A percentile compares a stretch with the other conserved stretches of the same genome.
phyloP scores from a whole-genome alignment of 768 basidiomycete species.

The Lenzites betulinus region DNA sequence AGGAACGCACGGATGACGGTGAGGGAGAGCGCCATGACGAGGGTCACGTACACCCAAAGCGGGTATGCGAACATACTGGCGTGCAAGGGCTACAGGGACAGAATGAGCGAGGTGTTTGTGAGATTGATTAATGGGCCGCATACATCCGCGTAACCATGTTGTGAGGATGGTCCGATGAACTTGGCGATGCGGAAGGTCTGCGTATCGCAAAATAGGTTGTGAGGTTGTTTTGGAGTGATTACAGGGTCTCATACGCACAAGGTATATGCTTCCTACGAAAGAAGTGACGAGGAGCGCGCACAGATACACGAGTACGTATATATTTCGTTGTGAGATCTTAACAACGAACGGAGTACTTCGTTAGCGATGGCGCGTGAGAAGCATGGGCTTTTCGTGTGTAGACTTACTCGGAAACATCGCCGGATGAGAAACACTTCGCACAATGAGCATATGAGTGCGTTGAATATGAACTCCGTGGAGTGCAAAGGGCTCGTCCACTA shows the following conservation, averaged over 20 bases:
- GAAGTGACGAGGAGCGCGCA: conserved; percentile 36
- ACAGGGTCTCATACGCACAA: conserved; percentile 31
- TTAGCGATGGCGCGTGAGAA: background rate
- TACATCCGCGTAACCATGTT: conserved; percentile 13
- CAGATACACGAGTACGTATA: conserved; percentile 41
- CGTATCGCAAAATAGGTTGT: background rate
- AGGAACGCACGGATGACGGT: conserved; percentile 39
- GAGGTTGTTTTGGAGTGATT: background rate
- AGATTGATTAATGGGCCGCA: background rate
- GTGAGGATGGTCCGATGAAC: background rate
- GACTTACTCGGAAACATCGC: conserved; percentile 52
- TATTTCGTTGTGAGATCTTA: conserved; percentile 44
- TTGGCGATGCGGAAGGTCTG: conserved; percentile 19
- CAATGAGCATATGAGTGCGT: conserved; percentile 47
- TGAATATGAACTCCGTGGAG: conserved; percentile 50
- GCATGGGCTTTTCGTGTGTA: too few relatives aligned
- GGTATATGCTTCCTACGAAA: conserved; percentile 42
- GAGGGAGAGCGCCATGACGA: conserved; percentile 45
- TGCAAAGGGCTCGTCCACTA: conserved; percentile 41
- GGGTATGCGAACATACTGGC: conserved; percentile 24
- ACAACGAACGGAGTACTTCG: too few relatives aligned
- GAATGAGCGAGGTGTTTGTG: too few relatives aligned
- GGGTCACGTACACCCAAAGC: conserved; percentile 17
- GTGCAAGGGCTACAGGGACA: conserved; percentile 14
- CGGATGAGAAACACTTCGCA: conserved; percentile 53